phyloP scores from a whole-genome alignment of 495 filamentous ascomycete species.

The Pyrenula aspistea region DNA sequence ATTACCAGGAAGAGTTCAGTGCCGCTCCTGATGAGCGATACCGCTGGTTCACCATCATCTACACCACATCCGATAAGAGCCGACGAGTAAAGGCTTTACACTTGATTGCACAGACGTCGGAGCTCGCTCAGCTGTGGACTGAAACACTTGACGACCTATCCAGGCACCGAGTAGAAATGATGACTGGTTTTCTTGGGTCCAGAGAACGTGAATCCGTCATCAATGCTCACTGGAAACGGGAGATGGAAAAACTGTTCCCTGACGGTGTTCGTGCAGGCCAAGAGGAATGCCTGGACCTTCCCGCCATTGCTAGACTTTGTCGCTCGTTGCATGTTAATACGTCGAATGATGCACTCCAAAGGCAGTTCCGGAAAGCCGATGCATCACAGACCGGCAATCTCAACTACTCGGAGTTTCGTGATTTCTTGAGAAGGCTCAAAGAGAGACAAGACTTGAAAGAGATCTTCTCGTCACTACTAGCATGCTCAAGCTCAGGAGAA shows the following conservation, averaged over 20 bases:
- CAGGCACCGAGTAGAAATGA: constrained; percentile 74
- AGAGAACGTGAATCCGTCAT: constrained; percentile 65
- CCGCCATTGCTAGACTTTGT: constrained; percentile 69
- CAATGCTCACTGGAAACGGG: constrained; percentile 70
- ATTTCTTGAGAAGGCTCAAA: constrained; percentile 73
- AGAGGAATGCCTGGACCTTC: constrained; percentile 60
- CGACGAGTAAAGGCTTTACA: constrained; percentile 67
- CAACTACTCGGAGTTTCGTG: constrained; percentile 63
- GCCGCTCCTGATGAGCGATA: constrained; percentile 47
- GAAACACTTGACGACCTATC: constrained; percentile 67
- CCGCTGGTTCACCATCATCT: constrained; percentile 82
- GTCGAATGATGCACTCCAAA: constrained; percentile 56
- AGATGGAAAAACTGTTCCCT: constrained; percentile 60
- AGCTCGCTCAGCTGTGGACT: constrained; percentile 66
- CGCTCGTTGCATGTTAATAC: constrained; percentile 82
- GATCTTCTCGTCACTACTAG: constrained; percentile 45
- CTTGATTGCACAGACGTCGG: constrained; percentile 60
- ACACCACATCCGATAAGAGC: constrained; percentile 56
- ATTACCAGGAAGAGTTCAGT: constrained; percentile 77
- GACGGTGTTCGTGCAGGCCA: constrained; percentile 40
- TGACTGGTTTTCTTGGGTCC: constrained; percentile 70
- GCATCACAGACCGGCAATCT: constrained; percentile 44
- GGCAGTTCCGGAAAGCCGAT: constrained; percentile 71
- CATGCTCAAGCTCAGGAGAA: constrained; percentile 31
- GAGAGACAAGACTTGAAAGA: constrained; percentile 65